phyloP scores from a whole-genome alignment of 2,329 filamentous ascomycete species.

The Amphichorda felina region DNA sequence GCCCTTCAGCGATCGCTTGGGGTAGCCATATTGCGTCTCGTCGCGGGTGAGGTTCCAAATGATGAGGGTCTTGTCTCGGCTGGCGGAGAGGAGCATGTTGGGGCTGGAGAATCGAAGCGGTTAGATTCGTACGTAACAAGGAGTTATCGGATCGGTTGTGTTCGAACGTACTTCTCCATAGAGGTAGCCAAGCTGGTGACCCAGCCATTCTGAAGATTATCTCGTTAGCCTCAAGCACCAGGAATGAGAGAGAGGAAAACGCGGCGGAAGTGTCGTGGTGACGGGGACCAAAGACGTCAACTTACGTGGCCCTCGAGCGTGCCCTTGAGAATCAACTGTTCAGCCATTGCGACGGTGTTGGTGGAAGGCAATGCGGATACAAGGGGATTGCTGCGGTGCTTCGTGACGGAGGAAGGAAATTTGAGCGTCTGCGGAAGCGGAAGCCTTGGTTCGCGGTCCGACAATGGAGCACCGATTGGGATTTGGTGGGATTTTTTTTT shows the following conservation, averaged over 20 bases:
- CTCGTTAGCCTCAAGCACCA: slow-evolving; percentile 10
- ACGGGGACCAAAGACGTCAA: slow-evolving; percentile 18
- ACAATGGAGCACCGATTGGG: slow-evolving; percentile 14
- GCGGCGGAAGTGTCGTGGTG: too few relatives aligned
- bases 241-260: too few relatives aligned
- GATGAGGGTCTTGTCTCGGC: slow-evolving; percentile 97
- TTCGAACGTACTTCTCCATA: slow-evolving; percentile 77
- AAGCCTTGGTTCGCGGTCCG: slow-evolving; percentile 1
- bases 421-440: slow-evolving; percentile 12
- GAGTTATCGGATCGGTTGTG: not conserved
- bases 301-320: slow-evolving; percentile 92
- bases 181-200: slow-evolving; percentile 97
- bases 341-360: slow-evolving; percentile 53
- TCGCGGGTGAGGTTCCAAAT: slow-evolving; percentile 99
- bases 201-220: slow-evolving; percentile 66
- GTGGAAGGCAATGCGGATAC: not conserved
- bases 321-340: slow-evolving; percentile 92
- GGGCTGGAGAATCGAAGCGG: slow-evolving; percentile 44
- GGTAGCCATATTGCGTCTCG: slow-evolving; percentile 96
- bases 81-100: slow-evolving; percentile 98
- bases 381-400: slow-evolving; percentile 1
- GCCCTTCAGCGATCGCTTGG: slow-evolving; percentile 96
- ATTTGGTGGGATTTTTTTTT: slow-evolving; percentile 21
- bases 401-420: not conserved
- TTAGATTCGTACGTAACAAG: slow-evolving; percentile 7